phyloP scores from a whole-genome alignment of 2,329 filamentous ascomycete genomes.

The Beauveria sp. region DNA sequence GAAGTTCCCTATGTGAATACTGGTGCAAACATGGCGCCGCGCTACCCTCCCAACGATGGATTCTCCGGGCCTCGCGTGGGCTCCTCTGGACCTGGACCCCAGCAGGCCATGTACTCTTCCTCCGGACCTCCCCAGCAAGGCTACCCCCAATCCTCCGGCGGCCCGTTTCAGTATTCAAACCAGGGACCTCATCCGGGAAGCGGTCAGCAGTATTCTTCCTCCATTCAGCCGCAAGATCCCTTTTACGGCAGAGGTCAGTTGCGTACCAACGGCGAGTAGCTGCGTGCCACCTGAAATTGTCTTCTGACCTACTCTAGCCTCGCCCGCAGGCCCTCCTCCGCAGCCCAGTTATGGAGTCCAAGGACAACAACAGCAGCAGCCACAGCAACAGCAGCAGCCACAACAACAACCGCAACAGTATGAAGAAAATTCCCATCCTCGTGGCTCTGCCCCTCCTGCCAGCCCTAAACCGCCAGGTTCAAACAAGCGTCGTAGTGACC shows the following conservation, averaged over 20 bases:
- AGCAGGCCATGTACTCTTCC: slow-evolving; percentile 27
- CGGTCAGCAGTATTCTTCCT: slow-evolving; percentile 25
- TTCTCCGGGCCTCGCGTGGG: slow-evolving; percentile 24
- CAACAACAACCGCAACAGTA: slow-evolving; percentile 34
- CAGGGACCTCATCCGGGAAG: slow-evolving; percentile 24
- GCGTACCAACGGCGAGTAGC: slow-evolving; percentile 20
- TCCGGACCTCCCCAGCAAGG: slow-evolving; percentile 23
- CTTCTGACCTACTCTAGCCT: slow-evolving; percentile 36
- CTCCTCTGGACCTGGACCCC: slow-evolving; percentile 22
- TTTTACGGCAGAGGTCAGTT: slow-evolving; percentile 55
- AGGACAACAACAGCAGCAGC: slow-evolving; percentile 30
- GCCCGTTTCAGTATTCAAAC: slow-evolving; percentile 26
- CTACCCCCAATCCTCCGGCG: slow-evolving; percentile 23
- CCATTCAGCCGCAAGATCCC: slow-evolving; percentile 43
- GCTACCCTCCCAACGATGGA: slow-evolving; percentile 24
- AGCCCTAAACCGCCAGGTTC: slow-evolving; percentile 32
- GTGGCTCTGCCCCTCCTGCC: slow-evolving; percentile 29
- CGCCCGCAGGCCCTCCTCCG: slow-evolving; percentile 37
- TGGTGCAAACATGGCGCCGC: slow-evolving; percentile 26
- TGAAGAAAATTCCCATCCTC: slow-evolving; percentile 37
- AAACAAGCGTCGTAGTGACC: slow-evolving; percentile 33
- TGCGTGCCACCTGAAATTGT: slow-evolving; percentile 5
- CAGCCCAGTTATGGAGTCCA: slow-evolving; percentile 25
- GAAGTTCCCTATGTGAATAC: slow-evolving; percentile 28
- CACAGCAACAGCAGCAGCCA: slow-evolving; percentile 2